Conservation (phyloP, 306 rosid species). For the Ceratonia siliqua region DNA sequence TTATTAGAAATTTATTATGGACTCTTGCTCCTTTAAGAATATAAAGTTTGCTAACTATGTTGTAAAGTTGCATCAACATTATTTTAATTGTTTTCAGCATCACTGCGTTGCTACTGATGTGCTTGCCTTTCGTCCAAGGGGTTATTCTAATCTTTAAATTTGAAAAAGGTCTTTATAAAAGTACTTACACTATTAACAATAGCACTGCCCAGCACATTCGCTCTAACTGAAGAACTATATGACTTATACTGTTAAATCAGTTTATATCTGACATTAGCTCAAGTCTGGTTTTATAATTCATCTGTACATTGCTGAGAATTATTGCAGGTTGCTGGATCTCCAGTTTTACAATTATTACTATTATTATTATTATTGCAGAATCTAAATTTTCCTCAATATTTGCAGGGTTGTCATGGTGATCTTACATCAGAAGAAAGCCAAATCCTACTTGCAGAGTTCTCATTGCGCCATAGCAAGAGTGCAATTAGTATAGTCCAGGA, state of each 20-base stretch:
- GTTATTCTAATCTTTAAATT: background rate
- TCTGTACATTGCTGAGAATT: background rate
- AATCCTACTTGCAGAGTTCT: slow-evolving; percentile 85
- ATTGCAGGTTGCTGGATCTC: slow-evolving; percentile 8
- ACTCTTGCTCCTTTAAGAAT: background rate
- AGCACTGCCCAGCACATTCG: background rate
- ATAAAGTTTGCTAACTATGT: background rate
- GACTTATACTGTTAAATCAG: background rate
- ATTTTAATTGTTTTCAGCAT: background rate
- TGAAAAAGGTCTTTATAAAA: background rate
- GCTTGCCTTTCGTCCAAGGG: background rate
- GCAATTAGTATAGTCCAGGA: slow-evolving; percentile 62
- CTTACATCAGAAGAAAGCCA: slow-evolving; percentile 67
- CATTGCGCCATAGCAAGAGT: slow-evolving; percentile 73
- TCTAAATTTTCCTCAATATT: background rate
- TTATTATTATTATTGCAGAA: background rate
- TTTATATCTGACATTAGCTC: slow-evolving; percentile 3
- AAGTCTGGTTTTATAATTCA: background rate
- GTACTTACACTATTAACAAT: background rate
- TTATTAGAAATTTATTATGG: background rate
- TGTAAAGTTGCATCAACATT: background rate
- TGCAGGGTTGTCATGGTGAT: slow-evolving; percentile 86
- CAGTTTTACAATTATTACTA: background rate
- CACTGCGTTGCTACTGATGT: background rate
- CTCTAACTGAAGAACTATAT: background rate